These are phyloP conservation scores for Corchorus olitorius DNA, from an alignment of 345 rosid genomes.

Conservation along the genomic window DNA sequence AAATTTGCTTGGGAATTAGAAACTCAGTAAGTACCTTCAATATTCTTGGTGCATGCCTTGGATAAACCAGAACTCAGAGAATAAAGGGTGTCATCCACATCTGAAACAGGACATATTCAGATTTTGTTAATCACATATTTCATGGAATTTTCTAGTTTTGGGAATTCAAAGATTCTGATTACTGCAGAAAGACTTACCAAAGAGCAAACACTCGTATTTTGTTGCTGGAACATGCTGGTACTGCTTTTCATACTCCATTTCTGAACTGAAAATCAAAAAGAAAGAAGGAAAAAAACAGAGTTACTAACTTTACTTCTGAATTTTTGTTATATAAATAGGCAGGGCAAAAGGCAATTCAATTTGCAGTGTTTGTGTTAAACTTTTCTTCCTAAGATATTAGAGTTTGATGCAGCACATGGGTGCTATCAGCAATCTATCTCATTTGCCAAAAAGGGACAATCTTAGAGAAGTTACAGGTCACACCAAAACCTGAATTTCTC, in stretches of 20 bases:
- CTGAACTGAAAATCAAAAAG: not conserved
- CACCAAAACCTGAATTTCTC: not conserved
- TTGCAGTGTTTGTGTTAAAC: not conserved
- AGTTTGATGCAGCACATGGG: not conserved
- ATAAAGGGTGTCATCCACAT: conserved; percentile 80
- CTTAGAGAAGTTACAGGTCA: not conserved
- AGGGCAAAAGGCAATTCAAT: not conserved
- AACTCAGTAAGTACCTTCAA: conserved; percentile 39
- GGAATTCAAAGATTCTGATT: not conserved
- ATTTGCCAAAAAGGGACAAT: not conserved
- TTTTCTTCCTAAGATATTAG: too few relatives aligned
- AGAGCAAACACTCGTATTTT: conserved; percentile 75
- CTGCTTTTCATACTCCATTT: conserved; percentile 39
- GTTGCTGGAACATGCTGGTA: conserved; percentile 32
- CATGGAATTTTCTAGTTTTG: not conserved
- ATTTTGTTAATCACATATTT: not conserved
- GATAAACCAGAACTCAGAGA: conserved; percentile 62
- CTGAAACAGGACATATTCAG: conserved; percentile 27
- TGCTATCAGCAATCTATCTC: not conserved
- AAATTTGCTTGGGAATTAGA: not conserved
- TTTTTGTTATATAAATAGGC: not conserved
- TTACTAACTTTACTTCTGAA: too few relatives aligned
- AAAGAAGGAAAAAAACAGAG: not conserved
- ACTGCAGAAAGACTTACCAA: conserved; percentile 48
- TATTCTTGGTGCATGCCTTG: conserved; percentile 49